Conservation (phyloP, 495 filamentous ascomycete species). For the Elaphomyces granulatus region DNA sequence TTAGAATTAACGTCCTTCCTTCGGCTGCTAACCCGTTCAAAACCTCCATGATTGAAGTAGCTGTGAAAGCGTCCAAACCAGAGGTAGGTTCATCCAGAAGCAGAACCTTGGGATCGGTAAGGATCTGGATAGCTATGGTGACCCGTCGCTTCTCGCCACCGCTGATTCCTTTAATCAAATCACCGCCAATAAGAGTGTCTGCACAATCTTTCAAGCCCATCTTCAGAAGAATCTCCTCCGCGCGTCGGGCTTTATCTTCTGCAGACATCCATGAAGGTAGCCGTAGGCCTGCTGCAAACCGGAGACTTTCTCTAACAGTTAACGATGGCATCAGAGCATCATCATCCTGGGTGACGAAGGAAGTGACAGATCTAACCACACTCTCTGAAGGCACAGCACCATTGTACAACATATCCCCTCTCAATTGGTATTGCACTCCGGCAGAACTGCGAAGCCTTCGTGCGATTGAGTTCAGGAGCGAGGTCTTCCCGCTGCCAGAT, state of each 20-base stretch:
- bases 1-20: conserved; percentile 57
- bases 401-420: conserved; percentile 51
- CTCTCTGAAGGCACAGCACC: conserved; percentile 46
- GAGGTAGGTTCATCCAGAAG: conserved; percentile 64
- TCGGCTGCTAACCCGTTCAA: conserved; percentile 53
- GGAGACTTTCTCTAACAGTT: conserved; percentile 58
- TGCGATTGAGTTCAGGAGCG: conserved; percentile 54
- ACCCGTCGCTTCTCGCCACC: conserved; percentile 65
- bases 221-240: conserved; percentile 56
- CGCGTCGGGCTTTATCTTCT: conserved; percentile 45
- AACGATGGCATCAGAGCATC: conserved; percentile 58
- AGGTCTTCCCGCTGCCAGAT: conserved; percentile 60
- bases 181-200: conserved; percentile 55
- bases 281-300: conserved; percentile 51
- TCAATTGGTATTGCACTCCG: conserved; percentile 36
- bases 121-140: conserved; percentile 59
- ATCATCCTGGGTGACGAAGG: conserved; percentile 65
- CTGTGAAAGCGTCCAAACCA: conserved; percentile 62
- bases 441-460: conserved; percentile 42
- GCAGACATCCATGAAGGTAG: conserved; percentile 53
- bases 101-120: conserved; percentile 55
- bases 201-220: conserved; percentile 68
- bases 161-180: conserved; percentile 59
- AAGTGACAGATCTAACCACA: conserved; percentile 53
- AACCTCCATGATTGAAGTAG: conserved; percentile 58